Base-by-base conservation (phyloP, 192 early-diverging fungal species). In the Entophlyctis helioformis region DNA sequence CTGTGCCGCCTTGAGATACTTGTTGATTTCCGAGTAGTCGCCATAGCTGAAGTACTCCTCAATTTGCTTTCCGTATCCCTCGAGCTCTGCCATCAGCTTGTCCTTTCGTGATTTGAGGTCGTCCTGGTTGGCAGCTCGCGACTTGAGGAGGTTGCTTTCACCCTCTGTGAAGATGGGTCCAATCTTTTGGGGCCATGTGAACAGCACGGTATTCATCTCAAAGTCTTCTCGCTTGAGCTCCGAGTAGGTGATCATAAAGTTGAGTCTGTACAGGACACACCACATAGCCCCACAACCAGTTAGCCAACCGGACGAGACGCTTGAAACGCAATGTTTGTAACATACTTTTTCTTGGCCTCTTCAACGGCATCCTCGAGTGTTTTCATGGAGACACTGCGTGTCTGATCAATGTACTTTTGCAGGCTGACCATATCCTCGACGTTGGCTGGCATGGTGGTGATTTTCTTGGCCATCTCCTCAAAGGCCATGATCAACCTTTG, bases 341-440 rank as follows among this genome's bases (percentile, higher is more conserved):
- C n/a, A 8, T 34, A 69, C 69, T 69, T 67, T 44, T 67, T 67
- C 42, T 76, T 77, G 8, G 70, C 66, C 29, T 71, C 70, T 29
- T 79, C 76, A 9, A 79, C 71, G 21, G 48, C 20, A 25, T 77
- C 73, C 51, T 76, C 72, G 20, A 79, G 47, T 1, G 36, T 24
- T 46, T 60, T 60, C 57, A 74, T 59, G 7, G 59, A 40, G 18
- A 50, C 53, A 18, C 32, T 57, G 44, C 71, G 24, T 15, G 57
- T 67, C 0, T 54, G 52, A 12, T 79, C 76, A 7, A 73, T 48
- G 24, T 58, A 65, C 46, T 79, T 79, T 54, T 76, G 71, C 42
- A 79, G 52, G 3, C 34, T 40, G 13, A 73, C 73, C 76, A 79
- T 79, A 33, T 79, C 76, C 33, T 73, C 69, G 11, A 79, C 76